A percentile compares a stretch with the other conserved stretches of the same genome.
Conservation (phyloP, 2,329 filamentous ascomycete genomes). For the Colletotrichum simmondsii region DNA sequence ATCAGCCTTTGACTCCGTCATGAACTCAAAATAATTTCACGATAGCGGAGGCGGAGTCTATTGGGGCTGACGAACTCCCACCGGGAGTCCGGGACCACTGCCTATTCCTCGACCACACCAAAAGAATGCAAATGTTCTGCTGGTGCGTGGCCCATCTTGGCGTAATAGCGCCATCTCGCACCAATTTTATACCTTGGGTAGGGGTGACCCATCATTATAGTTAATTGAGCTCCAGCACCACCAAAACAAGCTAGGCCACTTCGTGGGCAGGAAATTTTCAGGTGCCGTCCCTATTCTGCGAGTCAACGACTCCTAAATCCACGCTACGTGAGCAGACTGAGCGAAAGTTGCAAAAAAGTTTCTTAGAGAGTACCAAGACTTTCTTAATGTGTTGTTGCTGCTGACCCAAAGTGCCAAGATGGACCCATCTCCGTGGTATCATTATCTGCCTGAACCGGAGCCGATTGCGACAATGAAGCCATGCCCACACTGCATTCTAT, state of each 20-base stretch:
- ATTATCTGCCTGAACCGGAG: not conserved
- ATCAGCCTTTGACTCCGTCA: not conserved
- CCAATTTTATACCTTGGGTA: not conserved
- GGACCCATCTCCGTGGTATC: not conserved
- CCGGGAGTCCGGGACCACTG: not conserved
- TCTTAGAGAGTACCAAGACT: slow-evolving; percentile 19
- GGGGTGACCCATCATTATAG: slow-evolving; percentile 4
- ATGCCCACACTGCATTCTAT: not conserved
- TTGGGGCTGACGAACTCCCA: not conserved
- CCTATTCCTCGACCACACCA: not conserved
- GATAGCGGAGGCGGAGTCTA: not conserved
- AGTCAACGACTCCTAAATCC: not conserved
- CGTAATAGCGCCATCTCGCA: not conserved
- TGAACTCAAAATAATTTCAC: not conserved
- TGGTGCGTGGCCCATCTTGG: not conserved
- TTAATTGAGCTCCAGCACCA: not conserved
- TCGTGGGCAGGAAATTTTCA: not conserved
- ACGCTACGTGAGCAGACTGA: not conserved
- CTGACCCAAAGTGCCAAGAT: not conserved
- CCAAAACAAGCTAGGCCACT: slow-evolving; percentile 3
- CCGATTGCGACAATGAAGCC: not conserved
- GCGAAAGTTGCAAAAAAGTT: not conserved
- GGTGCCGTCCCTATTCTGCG: not conserved
- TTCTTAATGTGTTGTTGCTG: not conserved
- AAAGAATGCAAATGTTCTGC: not conserved